These are phyloP conservation scores for Vitis rotundifolia DNA, from an alignment of 164 flowering plant species.

Conservation along the genomic window DNA sequence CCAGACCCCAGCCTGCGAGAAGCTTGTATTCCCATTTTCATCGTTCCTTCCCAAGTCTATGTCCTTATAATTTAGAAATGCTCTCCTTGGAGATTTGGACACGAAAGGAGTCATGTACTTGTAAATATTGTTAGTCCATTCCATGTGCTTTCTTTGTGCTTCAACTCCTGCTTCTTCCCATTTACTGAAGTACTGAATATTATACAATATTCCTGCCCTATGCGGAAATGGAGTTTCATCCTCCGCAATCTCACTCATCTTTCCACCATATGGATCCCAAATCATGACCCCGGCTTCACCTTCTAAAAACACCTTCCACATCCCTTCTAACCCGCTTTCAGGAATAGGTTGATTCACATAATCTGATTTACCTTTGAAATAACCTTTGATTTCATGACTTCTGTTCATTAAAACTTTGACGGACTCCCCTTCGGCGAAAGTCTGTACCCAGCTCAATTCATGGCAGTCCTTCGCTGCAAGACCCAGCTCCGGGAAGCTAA, in stretches of 20 bases:
- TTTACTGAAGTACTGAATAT: not conserved
- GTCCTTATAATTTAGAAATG: constrained; percentile 22
- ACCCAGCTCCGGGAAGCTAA: no score
- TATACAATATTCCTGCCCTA: not conserved
- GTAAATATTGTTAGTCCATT: not conserved
- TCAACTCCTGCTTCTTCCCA: not conserved
- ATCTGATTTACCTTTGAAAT: not conserved
- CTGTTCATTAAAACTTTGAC: no score
- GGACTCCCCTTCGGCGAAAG: no score
- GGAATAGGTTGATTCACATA: not conserved
- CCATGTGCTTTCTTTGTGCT: not conserved
- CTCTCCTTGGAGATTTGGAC: constrained; percentile 21
- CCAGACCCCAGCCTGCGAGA: constrained; percentile 12
- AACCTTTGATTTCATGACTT: no score
- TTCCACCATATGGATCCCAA: constrained; percentile 1
- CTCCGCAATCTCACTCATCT: not conserved
- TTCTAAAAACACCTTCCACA: not conserved
- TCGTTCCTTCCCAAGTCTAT: constrained; percentile 23
- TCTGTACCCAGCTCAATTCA: no score
- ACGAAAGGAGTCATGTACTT: constrained; percentile 23
- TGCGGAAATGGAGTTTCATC: not conserved
- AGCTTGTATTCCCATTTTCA: constrained; percentile 10
- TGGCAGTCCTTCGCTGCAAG: no score
- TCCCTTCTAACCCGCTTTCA: not conserved
- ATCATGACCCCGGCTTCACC: not conserved